Evolutionary conservation across 2,329 filamentous ascomycete species (phyloP), one percentile per base, ranked within the genome.

Genomic region (Colletotrichum tofieldiae): DNA sequence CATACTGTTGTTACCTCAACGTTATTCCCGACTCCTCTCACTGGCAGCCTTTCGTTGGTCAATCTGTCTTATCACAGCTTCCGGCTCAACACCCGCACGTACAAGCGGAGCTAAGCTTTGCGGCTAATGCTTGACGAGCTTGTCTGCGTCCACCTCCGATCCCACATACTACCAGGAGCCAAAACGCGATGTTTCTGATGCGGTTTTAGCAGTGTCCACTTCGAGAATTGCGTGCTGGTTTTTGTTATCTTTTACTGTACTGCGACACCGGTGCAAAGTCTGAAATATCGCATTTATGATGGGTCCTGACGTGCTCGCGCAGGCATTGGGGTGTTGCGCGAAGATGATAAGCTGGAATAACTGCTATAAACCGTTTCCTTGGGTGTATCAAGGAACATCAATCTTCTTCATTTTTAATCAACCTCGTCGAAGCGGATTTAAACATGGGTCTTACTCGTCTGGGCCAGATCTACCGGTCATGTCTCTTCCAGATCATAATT

Each of bases 401-500:
- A 37, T 37, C 11, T 8, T 23, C 18, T n/a, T 39, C 6, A 5
- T 12, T 1, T 1, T 37, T 37, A 7, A 5, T 12, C 20, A 4
- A 29, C 1, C 8, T 47, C 4, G 5, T 20, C 16, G 14, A 32
- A 32, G 39, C 35, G n/a, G 4, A 18, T 26, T 3, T 29, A 16
- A 23, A 18, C 1, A 71, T 71, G 67, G 56, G 20, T 29, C 23
- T 62, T 32, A 29, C 18, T 49, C 64, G 56, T 4, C 18, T 67
- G 9, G 35, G 11, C 2, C 47, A 68, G 35, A 43, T 62, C 20
- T 71, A 71, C 12, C 58, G 64, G 35, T 68, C 58, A 47, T 71
- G 65, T 16, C 65, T 67, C 26, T 61, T 73, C 56, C 71, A 73
- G 29, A 66, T 66, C 56, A 59, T 71, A 41, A 71, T 67, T 32